Percentiles rank a stretch among this genome's conserved stretches.
These are phyloP conservation scores for Quercus aquifolioides DNA, from an alignment of 306 rosid species.

Conservation along the genomic window DNA sequence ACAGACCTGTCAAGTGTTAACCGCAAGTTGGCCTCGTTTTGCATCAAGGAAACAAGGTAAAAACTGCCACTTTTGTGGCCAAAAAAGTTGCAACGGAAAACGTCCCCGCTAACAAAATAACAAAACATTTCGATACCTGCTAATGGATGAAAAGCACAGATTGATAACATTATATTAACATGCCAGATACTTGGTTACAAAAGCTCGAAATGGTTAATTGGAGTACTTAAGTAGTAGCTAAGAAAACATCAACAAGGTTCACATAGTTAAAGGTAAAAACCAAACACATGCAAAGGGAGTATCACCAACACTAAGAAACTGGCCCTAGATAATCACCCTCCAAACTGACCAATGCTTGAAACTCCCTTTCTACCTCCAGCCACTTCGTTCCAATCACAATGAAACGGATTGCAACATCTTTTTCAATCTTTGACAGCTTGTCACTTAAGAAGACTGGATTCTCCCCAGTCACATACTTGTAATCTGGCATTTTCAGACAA, in stretches of 20 bases:
- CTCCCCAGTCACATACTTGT: conserved; percentile 62
- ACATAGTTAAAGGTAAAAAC: neutral
- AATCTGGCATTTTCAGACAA: conserved; percentile 68
- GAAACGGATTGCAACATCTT: conserved; percentile 56
- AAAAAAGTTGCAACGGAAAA: no score
- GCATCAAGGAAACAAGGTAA: no score
- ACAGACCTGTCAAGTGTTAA: no score
- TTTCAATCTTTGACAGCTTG: conserved; percentile 57
- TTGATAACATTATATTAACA: neutral
- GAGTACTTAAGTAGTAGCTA: neutral
- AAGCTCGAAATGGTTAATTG: neutral
- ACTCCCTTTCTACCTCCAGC: conserved; percentile 89
- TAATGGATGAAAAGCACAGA: neutral
- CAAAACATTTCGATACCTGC: no score
- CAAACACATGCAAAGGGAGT: neutral
- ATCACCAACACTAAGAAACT: conserved; percentile 24
- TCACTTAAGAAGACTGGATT: conserved; percentile 59
- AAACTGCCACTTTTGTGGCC: no score
- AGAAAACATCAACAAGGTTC: neutral
- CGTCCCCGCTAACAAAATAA: no score
- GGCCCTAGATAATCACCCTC: conserved; percentile 90
- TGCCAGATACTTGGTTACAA: no score
- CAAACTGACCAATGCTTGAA: conserved; percentile 85
- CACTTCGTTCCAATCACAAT: conserved; percentile 85
- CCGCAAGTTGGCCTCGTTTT: no score